Evolutionary conservation across 2,329 filamentous ascomycete genomes (phyloP).

Genomic region (Neonectria neomacrospora): DNA sequence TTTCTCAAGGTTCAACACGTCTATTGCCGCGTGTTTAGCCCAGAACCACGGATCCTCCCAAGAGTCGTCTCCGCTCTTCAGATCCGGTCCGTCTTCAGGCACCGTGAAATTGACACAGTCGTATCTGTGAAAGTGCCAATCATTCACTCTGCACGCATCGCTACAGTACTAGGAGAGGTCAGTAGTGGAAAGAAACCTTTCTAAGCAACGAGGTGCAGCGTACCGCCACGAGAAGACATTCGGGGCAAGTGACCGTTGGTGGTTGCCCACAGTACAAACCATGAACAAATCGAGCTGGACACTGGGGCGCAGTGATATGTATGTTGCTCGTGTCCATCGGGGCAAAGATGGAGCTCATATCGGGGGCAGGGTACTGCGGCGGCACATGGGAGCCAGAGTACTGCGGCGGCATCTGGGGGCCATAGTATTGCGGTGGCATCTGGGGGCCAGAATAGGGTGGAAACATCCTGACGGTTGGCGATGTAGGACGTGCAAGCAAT

Average conservation of each 20-base stretch:
- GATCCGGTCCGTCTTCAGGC: not conserved
- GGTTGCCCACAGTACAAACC: constrained; percentile 10
- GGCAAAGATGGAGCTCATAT: no score
- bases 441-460: not conserved
- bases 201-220: not conserved
- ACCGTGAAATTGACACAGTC: constrained; percentile 9
- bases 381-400: not conserved
- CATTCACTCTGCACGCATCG: constrained; percentile 25
- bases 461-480: not conserved
- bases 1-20: constrained; percentile 42
- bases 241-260: constrained; percentile 29
- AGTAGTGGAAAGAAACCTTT: not conserved
- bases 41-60: constrained; percentile 25
- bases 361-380: not conserved
- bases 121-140: constrained; percentile 25
- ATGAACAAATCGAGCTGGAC: constrained; percentile 11
- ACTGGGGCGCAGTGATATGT: constrained; percentile 19
- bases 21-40: constrained; percentile 37
- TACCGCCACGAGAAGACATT: constrained; percentile 38
- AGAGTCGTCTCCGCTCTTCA: not conserved
- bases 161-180: constrained; percentile 40
- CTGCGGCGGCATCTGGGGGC: not conserved
- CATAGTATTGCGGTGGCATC: not conserved
- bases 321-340: not conserved
- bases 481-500: not conserved